phyloP scores from a whole-genome alignment of 1,284 basidiomycete genomes.

The Agaricales sp. region DNA sequence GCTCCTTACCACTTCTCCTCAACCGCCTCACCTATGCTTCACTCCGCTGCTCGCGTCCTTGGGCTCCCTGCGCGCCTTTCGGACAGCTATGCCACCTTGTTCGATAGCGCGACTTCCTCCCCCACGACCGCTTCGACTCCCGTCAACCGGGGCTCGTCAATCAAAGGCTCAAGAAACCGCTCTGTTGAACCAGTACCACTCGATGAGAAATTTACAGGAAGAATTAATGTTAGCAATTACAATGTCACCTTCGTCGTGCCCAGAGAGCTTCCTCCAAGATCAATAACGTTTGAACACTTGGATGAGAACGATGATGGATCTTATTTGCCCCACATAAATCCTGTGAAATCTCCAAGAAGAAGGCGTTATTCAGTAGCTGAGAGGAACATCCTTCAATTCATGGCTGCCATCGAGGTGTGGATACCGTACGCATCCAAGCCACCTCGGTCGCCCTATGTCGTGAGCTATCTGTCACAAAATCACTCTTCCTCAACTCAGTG shows the following conservation, averaged over 20 bases:
- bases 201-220: conserved; percentile 60
- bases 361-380: conserved; percentile 47
- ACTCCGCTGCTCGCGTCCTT: conserved; percentile 57
- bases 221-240: conserved; percentile 66
- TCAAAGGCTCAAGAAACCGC: conserved; percentile 17
- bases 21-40: conserved; percentile 47
- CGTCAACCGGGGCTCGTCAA: background rate
- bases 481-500: background rate
- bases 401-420: conserved; percentile 68
- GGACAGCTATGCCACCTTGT: conserved; percentile 41
- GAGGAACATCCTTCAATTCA: conserved; percentile 50
- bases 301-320: conserved; percentile 18
- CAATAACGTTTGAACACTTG: background rate
- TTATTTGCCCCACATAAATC: conserved; percentile 12
- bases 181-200: conserved; percentile 27
- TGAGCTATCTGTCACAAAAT: conserved; percentile 23
- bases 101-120: conserved; percentile 24
- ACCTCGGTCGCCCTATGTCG: conserved; percentile 60
- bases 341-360: conserved; percentile 23
- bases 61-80: conserved; percentile 50
- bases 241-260: conserved; percentile 67
- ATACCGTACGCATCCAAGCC: conserved; percentile 59
- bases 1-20: conserved; percentile 67
- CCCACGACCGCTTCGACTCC: conserved; percentile 17
- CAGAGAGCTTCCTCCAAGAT: conserved; percentile 47